Evolutionary conservation across 2,329 filamentous ascomycete species (phyloP).

Genomic region (Orbilia ellipsospora): DNA sequence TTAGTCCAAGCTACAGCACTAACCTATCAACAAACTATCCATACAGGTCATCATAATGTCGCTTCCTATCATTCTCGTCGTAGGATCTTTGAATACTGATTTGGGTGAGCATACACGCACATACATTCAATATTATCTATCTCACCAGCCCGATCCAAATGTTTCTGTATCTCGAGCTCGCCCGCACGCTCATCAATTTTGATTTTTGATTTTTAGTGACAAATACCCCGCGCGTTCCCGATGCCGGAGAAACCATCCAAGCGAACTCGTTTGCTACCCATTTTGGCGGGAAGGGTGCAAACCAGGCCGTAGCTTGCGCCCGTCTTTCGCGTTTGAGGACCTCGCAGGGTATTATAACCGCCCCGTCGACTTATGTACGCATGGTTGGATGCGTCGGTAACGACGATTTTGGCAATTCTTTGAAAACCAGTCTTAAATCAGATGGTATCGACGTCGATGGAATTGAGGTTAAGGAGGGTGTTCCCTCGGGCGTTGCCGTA

Average conservation of each 20-base stretch:
- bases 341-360: constrained; percentile 39
- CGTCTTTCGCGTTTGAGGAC: constrained; percentile 73
- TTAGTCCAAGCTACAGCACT: neutral
- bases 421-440: constrained; percentile 70
- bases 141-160: too few relatives aligned
- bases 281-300: constrained; percentile 92
- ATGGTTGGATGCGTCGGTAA: constrained; percentile 81
- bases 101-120: constrained; percentile 64
- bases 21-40: neutral
- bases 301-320: constrained; percentile 90
- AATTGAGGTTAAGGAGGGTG: constrained; percentile 65
- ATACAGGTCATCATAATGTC: constrained; percentile 37
- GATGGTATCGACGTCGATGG: constrained; percentile 73
- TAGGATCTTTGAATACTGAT: constrained; percentile 95
- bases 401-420: constrained; percentile 72
- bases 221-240: constrained; percentile 83
- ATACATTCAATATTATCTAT: neutral
- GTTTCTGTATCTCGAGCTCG: too few relatives aligned
- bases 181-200: too few relatives aligned
- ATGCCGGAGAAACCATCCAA: constrained; percentile 87
- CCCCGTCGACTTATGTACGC: constrained; percentile 64
- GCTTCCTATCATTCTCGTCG: constrained; percentile 73
- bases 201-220: constrained; percentile 68
- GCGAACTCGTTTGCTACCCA: constrained; percentile 80
- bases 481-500: constrained; percentile 76